A percentile compares a stretch with the other conserved stretches of the same genome.
Conservation (phyloP, 139 green algal genomes). For the Picochlorum sp. region DNA sequence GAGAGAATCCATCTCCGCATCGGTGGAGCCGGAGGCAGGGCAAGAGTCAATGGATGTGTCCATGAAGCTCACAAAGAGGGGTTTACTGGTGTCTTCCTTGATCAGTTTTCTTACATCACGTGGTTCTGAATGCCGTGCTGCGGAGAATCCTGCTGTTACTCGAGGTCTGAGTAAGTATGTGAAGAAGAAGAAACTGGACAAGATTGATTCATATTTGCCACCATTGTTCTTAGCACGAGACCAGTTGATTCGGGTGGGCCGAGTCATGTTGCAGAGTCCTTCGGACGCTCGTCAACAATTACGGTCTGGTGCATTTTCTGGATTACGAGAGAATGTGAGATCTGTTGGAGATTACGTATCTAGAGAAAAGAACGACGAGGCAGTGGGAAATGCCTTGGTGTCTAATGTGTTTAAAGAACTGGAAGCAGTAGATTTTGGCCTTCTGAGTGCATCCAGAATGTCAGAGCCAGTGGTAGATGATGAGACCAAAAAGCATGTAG, state of each 20-base stretch:
- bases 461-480: slow-evolving; percentile 3
- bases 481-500: background rate
- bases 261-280: slow-evolving; percentile 19
- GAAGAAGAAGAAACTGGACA: slow-evolving; percentile 28
- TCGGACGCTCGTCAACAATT: slow-evolving; percentile 15
- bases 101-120: background rate
- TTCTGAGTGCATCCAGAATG: slow-evolving; percentile 1
- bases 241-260: slow-evolving; percentile 25
- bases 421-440: slow-evolving; percentile 19
- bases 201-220: slow-evolving; percentile 27
- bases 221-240: slow-evolving; percentile 20
- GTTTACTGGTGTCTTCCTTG: background rate
- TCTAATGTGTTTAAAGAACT: slow-evolving; percentile 22
- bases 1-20: no score
- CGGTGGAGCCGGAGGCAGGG: no score
- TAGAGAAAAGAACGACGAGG: background rate
- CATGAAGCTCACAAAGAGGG: background rate
- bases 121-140: background rate
- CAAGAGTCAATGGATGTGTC: no score
- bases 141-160: slow-evolving; percentile 24
- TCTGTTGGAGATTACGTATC: slow-evolving; percentile 26
- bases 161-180: slow-evolving; percentile 20
- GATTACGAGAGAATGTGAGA: slow-evolving; percentile 19
- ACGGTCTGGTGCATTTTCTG: slow-evolving; percentile 24
- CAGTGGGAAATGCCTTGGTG: slow-evolving; percentile 7